Base-by-base conservation (phyloP, 768 basidiomycete genomes). In the Phanerochaete carnosa region DNA sequence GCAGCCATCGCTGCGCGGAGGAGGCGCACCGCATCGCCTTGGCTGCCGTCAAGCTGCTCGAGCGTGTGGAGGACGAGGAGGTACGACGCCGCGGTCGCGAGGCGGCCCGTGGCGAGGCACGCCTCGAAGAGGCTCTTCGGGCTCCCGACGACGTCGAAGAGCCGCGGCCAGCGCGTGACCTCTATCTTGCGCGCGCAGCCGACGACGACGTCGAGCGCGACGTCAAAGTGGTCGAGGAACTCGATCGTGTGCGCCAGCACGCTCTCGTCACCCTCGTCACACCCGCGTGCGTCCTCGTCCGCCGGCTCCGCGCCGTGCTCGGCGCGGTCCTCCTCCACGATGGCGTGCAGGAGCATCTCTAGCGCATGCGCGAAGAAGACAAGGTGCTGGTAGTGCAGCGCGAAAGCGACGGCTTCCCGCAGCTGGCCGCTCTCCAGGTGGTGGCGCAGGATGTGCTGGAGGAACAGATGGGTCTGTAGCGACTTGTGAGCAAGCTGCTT, bases 131-230 rank as follows among this genome's bases (percentile, higher is more conserved):
- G 78, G 3, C 82, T 77, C 68, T 95, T 87, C 0, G 97, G 96
- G 69, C 89, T 91, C 7, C 97, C 97, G 2, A 96, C 95, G 33
- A 92, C 81, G 58, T 86, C 85, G 72, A 99, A 99, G 43, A 99
- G 76, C 57, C 88, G 83, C 49, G 83, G 83, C 97, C 97, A 99
- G 54, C 90, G 75, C 3, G 92, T 88, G 70, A 95, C 83, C 74
- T 99, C 97, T 6, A 94, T 98, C 77, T 99, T 99, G 56, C 97
- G 81, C 22, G 97, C 96, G 67, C 96, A 98, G 5, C 92, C 89
- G 11, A 98, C 95, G 13, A 98, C 92, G 7, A 98, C 95, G 60
- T 98, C 94, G 58, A 98, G 75, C 6, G 90, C 83, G 55, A 84
- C 90, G 62, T 95, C 92, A 69, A 98, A 98, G 70, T 98, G 87